These are phyloP conservation scores for Aaosphaeria pasadenensis DNA, from an alignment of 2,329 filamentous ascomycete species.

Conservation along the genomic window DNA sequence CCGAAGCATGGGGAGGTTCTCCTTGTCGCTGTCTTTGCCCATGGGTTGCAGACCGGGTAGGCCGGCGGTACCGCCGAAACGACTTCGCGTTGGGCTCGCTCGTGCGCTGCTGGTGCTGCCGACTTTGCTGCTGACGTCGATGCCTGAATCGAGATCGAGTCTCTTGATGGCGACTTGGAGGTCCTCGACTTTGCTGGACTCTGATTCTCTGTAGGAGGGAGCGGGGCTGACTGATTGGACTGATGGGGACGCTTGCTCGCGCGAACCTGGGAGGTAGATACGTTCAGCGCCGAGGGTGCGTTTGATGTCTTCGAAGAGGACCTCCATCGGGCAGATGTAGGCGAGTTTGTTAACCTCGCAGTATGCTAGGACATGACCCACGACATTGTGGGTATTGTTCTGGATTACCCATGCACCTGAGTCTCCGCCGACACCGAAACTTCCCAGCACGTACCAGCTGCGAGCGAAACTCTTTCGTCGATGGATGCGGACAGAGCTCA, in stretches of 20 bases:
- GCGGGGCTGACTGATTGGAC: too few relatives aligned
- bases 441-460: constrained; percentile 61
- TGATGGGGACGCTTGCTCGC: constrained; percentile 13
- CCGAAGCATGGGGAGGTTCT: constrained; percentile 18
- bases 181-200: too few relatives aligned
- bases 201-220: too few relatives aligned
- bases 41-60: constrained; percentile 5
- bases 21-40: constrained; percentile 21
- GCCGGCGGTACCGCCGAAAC: background rate
- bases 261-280: constrained; percentile 66
- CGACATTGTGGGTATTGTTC: constrained; percentile 72
- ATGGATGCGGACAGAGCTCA: constrained; percentile 84
- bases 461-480: constrained; percentile 78
- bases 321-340: constrained; percentile 94
- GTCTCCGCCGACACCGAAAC: constrained; percentile 75
- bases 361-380: constrained; percentile 88
- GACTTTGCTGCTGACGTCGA: too few relatives aligned
- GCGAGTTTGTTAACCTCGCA: constrained; percentile 75
- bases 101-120: too few relatives aligned
- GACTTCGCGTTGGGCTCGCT: too few relatives aligned
- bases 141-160: too few relatives aligned
- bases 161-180: too few relatives aligned
- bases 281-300: constrained; percentile 68
- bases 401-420: constrained; percentile 92
- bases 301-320: constrained; percentile 81